A percentile compares a stretch with the other conserved stretches of the same genome.
Conservation (phyloP, 257 asterid species). For the Orobanche coerulescens region DNA sequence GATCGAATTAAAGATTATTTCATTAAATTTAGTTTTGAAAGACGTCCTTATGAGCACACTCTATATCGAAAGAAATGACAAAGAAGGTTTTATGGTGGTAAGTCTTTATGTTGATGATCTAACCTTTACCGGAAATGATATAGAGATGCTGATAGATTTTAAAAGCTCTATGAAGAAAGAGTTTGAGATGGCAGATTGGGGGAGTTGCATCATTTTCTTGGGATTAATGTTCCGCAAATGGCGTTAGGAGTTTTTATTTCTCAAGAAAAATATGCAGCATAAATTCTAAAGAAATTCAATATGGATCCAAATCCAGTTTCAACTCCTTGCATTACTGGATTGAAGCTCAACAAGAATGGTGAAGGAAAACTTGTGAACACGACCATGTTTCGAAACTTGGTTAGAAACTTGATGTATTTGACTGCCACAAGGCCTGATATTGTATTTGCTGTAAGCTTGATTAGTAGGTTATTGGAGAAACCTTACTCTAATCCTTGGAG, state of each 20-base stretch:
- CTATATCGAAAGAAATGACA: background rate
- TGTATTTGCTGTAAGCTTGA: too few species aligned
- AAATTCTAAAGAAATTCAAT: background rate
- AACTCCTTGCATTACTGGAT: background rate
- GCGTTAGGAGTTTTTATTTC: too few species aligned
- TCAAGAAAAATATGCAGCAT: too few species aligned
- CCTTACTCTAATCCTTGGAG: too few species aligned
- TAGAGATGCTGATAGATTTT: background rate
- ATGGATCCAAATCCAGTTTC: background rate
- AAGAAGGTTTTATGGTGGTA: background rate
- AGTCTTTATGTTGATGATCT: background rate
- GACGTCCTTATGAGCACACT: background rate
- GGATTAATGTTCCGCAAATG: too few species aligned
- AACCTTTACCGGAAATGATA: background rate
- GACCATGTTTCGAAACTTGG: too few species aligned
- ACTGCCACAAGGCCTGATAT: too few species aligned
- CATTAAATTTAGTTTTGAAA: background rate
- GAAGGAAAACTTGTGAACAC: too few species aligned
- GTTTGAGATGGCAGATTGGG: background rate
- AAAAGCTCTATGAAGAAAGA: slow-evolving; percentile 8
- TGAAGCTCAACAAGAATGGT: too few species aligned
- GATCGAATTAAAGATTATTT: background rate
- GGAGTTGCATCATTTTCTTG: too few species aligned
- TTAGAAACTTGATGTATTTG: too few species aligned
- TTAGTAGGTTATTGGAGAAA: too few species aligned